Percentiles rank a stretch among this genome's conserved stretches.
phyloP scores from a whole-genome alignment of 2,329 filamentous ascomycete species.

The Pseudogymnoascus sp. region DNA sequence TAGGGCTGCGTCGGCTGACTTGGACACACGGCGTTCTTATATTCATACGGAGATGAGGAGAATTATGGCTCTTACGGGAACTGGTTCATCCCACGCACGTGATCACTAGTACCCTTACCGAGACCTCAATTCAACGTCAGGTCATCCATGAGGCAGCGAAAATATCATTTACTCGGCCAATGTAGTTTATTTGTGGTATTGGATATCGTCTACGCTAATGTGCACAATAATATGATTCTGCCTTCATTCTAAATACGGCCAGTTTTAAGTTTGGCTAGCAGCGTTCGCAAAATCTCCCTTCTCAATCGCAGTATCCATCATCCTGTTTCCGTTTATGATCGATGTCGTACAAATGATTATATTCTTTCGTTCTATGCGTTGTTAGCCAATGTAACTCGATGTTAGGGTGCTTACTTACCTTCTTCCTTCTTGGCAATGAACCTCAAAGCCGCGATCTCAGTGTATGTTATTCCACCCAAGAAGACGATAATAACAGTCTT shows the following conservation, averaged over 20 bases:
- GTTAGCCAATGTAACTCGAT: slow-evolving; percentile 12
- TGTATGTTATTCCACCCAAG: slow-evolving; percentile 91
- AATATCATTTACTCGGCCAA: background rate
- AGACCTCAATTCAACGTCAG: slow-evolving; percentile 4
- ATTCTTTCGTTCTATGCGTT: slow-evolving; percentile 54
- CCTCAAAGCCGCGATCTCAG: slow-evolving; percentile 86
- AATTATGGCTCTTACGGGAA: slow-evolving; percentile 7
- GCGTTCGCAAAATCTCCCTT: slow-evolving; percentile 47
- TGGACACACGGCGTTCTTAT: background rate
- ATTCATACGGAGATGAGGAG: slow-evolving; percentile 8
- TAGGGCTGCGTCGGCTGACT: slow-evolving; percentile 6
- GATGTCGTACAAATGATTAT: slow-evolving; percentile 90
- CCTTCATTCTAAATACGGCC: background rate
- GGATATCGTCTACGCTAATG: slow-evolving; percentile 9
- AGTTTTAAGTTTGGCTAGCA: slow-evolving; percentile 6
- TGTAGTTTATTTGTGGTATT: slow-evolving; percentile 3
- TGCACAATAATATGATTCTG: slow-evolving; percentile 6
- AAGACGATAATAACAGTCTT: slow-evolving; percentile 97
- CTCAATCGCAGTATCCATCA: slow-evolving; percentile 81
- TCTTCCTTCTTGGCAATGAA: slow-evolving; percentile 83
- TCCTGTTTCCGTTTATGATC: slow-evolving; percentile 78
- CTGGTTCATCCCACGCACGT: background rate
- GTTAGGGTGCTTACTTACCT: slow-evolving; percentile 33
- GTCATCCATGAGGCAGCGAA: background rate
- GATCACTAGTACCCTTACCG: slow-evolving; percentile 4